Conservation (phyloP, 2,329 filamentous ascomycete genomes). For the Diaporthe sp. region DNA sequence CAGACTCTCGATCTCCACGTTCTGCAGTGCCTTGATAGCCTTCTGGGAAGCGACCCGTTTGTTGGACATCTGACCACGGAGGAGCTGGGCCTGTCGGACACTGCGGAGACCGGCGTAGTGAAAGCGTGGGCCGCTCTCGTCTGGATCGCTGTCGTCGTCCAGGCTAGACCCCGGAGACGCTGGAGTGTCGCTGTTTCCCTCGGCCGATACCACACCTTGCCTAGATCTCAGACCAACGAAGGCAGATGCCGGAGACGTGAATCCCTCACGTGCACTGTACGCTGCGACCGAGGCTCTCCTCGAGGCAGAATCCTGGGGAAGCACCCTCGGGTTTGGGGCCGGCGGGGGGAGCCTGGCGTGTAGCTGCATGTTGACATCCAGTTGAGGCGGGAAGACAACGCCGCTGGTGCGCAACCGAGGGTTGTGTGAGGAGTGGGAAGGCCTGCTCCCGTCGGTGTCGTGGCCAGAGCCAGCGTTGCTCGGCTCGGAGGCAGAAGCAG, state of each 20-base stretch:
- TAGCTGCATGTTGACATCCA: constrained; percentile 17
- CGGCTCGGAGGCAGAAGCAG: neutral
- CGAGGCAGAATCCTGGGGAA: constrained; percentile 1
- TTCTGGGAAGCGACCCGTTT: constrained; percentile 62
- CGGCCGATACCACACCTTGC: constrained; percentile 12
- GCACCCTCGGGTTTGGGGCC: neutral
- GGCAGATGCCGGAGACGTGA: constrained; percentile 1
- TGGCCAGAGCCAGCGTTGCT: neutral
- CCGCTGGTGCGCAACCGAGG: neutral
- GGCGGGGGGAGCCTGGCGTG: constrained; percentile 25
- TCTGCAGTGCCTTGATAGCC: constrained; percentile 61
- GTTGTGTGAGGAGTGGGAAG: constrained; percentile 2
- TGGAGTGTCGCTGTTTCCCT: constrained; percentile 20
- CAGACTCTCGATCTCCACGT: constrained; percentile 59
- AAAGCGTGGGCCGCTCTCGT: constrained; percentile 52
- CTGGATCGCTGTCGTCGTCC: constrained; percentile 40
- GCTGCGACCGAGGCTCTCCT: constrained; percentile 1
- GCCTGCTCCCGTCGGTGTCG: constrained; percentile 6
- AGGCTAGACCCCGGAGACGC: constrained; percentile 20
- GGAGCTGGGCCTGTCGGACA: constrained; percentile 51
- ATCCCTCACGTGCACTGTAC: neutral
- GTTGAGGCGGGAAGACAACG: neutral
- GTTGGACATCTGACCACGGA: constrained; percentile 57
- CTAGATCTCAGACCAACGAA: constrained; percentile 33
- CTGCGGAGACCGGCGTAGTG: constrained; percentile 23